phyloP scores from a whole-genome alignment of 164 flowering plant genomes.

The Dillenia suffruticosa region DNA sequence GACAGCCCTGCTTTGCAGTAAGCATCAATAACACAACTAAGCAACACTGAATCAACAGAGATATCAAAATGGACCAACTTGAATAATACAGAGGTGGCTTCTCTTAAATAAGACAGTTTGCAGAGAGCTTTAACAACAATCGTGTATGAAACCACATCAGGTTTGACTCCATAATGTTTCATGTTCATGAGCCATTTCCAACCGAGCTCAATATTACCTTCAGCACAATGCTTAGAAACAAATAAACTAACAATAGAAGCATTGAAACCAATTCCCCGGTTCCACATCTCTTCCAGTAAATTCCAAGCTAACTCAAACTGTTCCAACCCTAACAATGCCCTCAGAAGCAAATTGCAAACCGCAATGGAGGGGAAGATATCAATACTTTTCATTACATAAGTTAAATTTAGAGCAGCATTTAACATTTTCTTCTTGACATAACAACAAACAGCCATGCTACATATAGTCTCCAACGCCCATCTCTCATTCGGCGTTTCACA shows the following conservation, averaged over 20 bases:
- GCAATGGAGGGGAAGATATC: constrained; percentile 26
- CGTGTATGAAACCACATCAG: constrained; percentile 45
- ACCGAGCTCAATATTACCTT: constrained; percentile 29
- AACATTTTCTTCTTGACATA: constrained; percentile 33
- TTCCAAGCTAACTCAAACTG: constrained; percentile 39
- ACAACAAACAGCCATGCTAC: constrained; percentile 37
- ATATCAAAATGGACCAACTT: constrained; percentile 30
- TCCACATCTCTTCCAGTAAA: constrained; percentile 30
- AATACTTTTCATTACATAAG: constrained; percentile 22
- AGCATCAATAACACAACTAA: constrained; percentile 41
- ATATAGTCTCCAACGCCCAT: constrained; percentile 22
- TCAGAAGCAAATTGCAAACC: constrained; percentile 33
- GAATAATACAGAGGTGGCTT: constrained; percentile 40
- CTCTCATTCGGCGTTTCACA: constrained; percentile 18
- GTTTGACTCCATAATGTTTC: constrained; percentile 30
- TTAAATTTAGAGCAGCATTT: constrained; percentile 23
- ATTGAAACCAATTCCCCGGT: constrained; percentile 19
- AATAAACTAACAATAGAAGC: constrained; percentile 31
- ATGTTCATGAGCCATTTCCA: constrained; percentile 37
- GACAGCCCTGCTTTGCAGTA: constrained; percentile 30
- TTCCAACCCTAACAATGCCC: constrained; percentile 21
- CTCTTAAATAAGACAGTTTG: constrained; percentile 29
- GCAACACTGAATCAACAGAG: constrained; percentile 31
- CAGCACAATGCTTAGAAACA: constrained; percentile 26
- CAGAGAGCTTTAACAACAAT: constrained; percentile 35